These are phyloP conservation scores for Fusarium albosuccineum DNA, from an alignment of 2,329 filamentous ascomycete species.

Conservation along the genomic window DNA sequence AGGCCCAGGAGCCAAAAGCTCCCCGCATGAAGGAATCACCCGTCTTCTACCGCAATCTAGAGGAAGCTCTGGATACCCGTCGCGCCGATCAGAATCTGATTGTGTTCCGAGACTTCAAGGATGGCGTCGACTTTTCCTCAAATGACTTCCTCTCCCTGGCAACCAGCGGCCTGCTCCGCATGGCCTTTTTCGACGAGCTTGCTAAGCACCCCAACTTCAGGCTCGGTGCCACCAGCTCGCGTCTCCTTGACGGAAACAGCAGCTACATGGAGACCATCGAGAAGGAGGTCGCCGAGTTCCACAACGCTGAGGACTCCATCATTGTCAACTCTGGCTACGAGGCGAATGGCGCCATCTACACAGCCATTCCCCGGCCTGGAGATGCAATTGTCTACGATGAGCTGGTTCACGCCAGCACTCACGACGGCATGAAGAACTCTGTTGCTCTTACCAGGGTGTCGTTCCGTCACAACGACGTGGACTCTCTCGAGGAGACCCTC, in stretches of 20 bases:
- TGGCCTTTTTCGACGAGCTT: constrained; percentile 63
- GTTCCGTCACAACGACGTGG: constrained; percentile 61
- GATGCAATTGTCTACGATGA: constrained; percentile 74
- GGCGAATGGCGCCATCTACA: constrained; percentile 65
- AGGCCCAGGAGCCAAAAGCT: constrained; percentile 19
- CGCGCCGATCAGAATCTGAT: constrained; percentile 45
- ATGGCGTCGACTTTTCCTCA: constrained; percentile 68
- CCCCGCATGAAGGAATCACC: constrained; percentile 18
- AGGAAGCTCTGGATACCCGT: constrained; percentile 48
- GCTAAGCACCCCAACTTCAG: constrained; percentile 56
- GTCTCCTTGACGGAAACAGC: constrained; percentile 75
- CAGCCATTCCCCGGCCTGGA: constrained; percentile 63
- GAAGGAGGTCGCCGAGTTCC: constrained; percentile 74
- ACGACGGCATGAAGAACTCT: constrained; percentile 73
- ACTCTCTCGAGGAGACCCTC: constrained; percentile 55
- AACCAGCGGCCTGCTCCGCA: constrained; percentile 59
- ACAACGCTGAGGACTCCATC: constrained; percentile 68
- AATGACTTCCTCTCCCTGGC: constrained; percentile 75
- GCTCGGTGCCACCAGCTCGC: constrained; percentile 66
- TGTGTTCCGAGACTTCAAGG: constrained; percentile 28
- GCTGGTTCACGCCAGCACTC: constrained; percentile 74
- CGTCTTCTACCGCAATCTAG: constrained; percentile 46
- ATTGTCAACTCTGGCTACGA: constrained; percentile 72
- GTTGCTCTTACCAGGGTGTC: constrained; percentile 60
- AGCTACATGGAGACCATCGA: constrained; percentile 63